Conservation (phyloP, 2,329 filamentous ascomycete genomes). For the Clarireedia monteithiana region DNA sequence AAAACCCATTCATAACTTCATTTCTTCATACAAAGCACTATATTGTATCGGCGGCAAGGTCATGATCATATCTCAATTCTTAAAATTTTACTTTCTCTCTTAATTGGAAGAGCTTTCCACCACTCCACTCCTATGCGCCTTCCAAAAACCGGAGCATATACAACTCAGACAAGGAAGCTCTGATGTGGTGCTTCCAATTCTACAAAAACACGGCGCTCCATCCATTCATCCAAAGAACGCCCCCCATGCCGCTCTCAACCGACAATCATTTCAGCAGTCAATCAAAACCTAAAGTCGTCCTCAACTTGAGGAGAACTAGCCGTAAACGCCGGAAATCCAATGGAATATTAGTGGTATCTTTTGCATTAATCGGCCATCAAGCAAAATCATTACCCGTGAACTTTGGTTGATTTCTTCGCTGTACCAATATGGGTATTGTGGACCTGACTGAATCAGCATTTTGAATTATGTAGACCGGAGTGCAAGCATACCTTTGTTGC, state of each 20-base stretch:
- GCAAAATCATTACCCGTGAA: conserved; percentile 31
- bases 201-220: background rate
- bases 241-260: background rate
- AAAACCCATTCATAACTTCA: no score
- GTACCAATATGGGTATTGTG: conserved; percentile 90
- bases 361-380: conserved; percentile 2
- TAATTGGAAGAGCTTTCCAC: no score
- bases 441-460: conserved; percentile 41
- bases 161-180: conserved; percentile 1
- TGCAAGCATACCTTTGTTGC: conserved; percentile 69
- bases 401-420: conserved; percentile 66
- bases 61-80: background rate
- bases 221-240: background rate
- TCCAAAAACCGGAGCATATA: conserved; percentile 4
- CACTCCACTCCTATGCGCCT: background rate
- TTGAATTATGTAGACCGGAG: conserved; percentile 6
- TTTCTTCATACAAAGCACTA: no score
- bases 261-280: conserved; percentile 1
- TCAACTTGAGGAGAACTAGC: background rate
- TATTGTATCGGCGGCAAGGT: no score
- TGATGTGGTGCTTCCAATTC: background rate
- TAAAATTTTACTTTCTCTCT: background rate
- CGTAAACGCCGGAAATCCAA: conserved; percentile 3
- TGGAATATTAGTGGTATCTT: conserved; percentile 8
- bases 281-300: background rate